phyloP scores from a whole-genome alignment of 352 stramenopile species.

The Globisporangium barbulae region DNA sequence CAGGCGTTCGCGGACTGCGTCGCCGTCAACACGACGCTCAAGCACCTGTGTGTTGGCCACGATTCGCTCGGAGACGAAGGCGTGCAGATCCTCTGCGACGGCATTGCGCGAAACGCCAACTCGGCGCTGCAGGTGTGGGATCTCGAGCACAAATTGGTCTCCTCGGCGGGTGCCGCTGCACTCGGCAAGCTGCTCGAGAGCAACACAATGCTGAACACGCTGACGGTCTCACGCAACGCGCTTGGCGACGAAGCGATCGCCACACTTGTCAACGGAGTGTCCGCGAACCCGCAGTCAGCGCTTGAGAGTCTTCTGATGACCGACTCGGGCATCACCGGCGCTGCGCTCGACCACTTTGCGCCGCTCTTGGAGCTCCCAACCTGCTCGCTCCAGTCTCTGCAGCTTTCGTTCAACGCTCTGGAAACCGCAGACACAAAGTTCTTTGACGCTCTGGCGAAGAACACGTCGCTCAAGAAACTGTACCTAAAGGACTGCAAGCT shows the following conservation, averaged over 20 bases:
- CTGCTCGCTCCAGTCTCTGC: constrained; percentile 54
- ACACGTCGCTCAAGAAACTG: constrained; percentile 63
- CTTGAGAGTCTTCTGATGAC: constrained; percentile 44
- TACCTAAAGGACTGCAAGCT: constrained; percentile 68
- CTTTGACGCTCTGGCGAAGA: constrained; percentile 53
- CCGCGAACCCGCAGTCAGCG: constrained; percentile 26
- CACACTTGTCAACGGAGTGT: constrained; percentile 34
- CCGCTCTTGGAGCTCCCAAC: constrained; percentile 29
- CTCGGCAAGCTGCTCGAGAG: constrained; percentile 50
- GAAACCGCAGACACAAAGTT: constrained; percentile 32
- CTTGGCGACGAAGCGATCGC: constrained; percentile 43
- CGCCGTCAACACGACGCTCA: constrained; percentile 59
- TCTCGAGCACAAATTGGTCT: constrained; percentile 69
- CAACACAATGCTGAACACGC: constrained; percentile 39
- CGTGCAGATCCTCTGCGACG: constrained; percentile 40
- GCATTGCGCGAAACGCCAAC: constrained; percentile 47
- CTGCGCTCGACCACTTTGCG: constrained; percentile 44
- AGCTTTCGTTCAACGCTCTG: constrained; percentile 75
- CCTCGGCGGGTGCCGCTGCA: constrained; percentile 35
- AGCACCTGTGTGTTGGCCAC: constrained; percentile 62
- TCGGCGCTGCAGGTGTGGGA: constrained; percentile 62
- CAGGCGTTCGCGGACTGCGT: constrained; percentile 64
- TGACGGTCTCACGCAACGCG: constrained; percentile 65
- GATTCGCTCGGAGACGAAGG: constrained; percentile 53
- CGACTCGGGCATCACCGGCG: constrained; percentile 43